phyloP scores from a whole-genome alignment of 2,329 filamentous ascomycete genomes.

The Cordyceps javanica region DNA sequence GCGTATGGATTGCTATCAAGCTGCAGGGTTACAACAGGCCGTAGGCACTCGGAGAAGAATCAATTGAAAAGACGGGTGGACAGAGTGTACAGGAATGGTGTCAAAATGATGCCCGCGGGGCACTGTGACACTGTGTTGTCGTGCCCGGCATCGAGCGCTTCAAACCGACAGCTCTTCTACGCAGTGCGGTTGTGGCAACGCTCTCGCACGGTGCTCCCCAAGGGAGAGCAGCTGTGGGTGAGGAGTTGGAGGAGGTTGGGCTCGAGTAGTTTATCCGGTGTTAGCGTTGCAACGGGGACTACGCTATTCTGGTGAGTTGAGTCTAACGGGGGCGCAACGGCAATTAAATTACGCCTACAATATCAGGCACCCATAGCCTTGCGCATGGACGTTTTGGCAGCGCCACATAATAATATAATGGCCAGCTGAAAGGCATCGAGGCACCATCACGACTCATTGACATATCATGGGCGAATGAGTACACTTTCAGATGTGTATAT shows the following conservation, averaged over 20 bases:
- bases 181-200: too few relatives aligned
- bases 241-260: not conserved
- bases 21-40: not conserved
- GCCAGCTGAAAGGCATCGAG: not conserved
- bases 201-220: conserved; percentile 9
- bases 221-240: not conserved
- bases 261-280: not conserved
- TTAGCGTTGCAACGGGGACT: conserved; percentile 1
- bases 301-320: conserved; percentile 12
- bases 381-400: not conserved
- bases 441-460: not conserved
- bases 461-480: not conserved
- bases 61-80: not conserved
- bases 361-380: not conserved
- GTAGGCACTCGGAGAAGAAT: not conserved
- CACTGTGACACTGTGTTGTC: not conserved
- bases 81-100: too few relatives aligned
- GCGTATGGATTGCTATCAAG: too few relatives aligned
- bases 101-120: too few relatives aligned
- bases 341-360: not conserved
- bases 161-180: too few relatives aligned
- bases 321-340: conserved; percentile 7
- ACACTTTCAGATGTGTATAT: not conserved
- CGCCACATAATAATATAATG: not conserved
- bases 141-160: not conserved